Evolutionary conservation across 495 filamentous ascomycete genomes (phyloP), one percentile per base, ranked within the genome.

Genomic region (Haplographium delicatum): DNA sequence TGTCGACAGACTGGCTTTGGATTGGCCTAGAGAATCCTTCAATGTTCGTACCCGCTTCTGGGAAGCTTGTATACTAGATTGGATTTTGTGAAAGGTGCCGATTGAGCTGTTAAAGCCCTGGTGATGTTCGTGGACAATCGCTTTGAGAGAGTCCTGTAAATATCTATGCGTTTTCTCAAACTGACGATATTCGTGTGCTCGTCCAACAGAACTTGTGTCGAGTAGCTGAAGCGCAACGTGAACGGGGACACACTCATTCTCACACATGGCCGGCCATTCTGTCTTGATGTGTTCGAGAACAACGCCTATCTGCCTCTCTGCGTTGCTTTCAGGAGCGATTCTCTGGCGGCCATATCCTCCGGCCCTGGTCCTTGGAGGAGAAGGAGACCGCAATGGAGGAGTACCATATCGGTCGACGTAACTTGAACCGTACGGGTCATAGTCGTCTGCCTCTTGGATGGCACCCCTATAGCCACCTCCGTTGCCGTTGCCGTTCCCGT

Each of bases 41-140:
- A 99, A 69, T 8, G 73, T 72, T 56, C 91, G 81, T 19, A 97
- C 86, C 47, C 91, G 84, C 49, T 78, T 76, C 66, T 99, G 94
- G 10, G 89, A 95, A 26, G 80, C 72, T 53, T 90, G 86, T 57
- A 99, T 95, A 67, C 88, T 95, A 5, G 84, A 77, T 64, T 97
- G 93, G 50, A 99, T 97, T 68, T 91, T 96, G 69, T 99, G 94
- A 60, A 96, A 99, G 13, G 91, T 95, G 64, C 93, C 94, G 48
- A 99, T 97, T 33, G 90, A 95, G 68, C 89, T 96, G 64, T 96
- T 99, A 75, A 99, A 99, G 25, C 90, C 93, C 67, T 99, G 93
- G 58, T 97, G 91, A 62, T 99, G 91, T 69, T 97, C 91, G 66
- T 99, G 95, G 42, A 99, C 93, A 62, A 99, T 96, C 39, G 84